These are phyloP conservation scores for Colletotrichum plurivorum DNA, from an alignment of 2,329 filamentous ascomycete species.

Conservation along the genomic window DNA sequence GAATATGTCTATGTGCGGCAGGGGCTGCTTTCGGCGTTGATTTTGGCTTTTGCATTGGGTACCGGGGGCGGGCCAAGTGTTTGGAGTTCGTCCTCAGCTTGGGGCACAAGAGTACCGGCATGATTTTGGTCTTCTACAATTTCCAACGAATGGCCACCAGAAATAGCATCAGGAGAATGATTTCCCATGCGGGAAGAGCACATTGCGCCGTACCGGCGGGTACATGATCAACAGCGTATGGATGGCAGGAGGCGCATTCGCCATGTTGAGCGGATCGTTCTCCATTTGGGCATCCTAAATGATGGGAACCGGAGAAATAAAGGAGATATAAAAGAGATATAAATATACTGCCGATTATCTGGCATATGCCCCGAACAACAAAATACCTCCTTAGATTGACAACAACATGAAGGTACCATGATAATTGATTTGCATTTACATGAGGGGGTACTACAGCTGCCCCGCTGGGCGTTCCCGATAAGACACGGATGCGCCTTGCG, in stretches of 20 bases:
- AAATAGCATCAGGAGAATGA: constrained; percentile 14
- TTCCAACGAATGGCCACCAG: constrained; percentile 14
- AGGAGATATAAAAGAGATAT: not conserved
- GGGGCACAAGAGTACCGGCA: constrained; percentile 23
- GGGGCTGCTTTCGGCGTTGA: constrained; percentile 30
- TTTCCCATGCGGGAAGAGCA: constrained; percentile 15
- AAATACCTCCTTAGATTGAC: too few species aligned
- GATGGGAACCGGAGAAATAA: not conserved
- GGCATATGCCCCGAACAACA: too few species aligned
- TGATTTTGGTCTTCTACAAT: constrained; percentile 14
- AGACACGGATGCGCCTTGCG: not conserved
- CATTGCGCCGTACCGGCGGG: not conserved
- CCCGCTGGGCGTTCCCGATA: constrained; percentile 20
- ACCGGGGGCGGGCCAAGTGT: constrained; percentile 13
- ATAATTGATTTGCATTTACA: not conserved
- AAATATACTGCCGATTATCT: too few species aligned
- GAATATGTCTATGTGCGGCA: constrained; percentile 4
- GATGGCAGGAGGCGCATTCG: constrained; percentile 6
- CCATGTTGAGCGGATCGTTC: not conserved
- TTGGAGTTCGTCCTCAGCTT: constrained; percentile 16
- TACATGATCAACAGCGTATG: constrained; percentile 1
- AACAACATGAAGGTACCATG: too few species aligned
- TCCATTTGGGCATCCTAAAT: not conserved
- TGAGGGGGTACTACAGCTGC: not conserved
- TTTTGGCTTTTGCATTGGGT: constrained; percentile 30